phyloP scores from a whole-genome alignment of 805 yeast species.

The Ogataea pini region DNA sequence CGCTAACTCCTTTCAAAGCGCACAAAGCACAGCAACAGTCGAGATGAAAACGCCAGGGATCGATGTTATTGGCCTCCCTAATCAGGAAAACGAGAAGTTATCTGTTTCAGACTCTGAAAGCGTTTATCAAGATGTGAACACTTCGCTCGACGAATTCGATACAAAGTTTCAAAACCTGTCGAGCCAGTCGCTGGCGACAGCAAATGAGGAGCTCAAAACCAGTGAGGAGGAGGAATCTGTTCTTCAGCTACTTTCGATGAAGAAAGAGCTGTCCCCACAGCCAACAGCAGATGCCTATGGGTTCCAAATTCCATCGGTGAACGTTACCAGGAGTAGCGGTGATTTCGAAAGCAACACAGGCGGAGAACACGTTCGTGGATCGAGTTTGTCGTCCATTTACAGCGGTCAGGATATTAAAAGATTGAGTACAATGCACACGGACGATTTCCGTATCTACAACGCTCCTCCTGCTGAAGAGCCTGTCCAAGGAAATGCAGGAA shows the following conservation, averaged over 20 bases:
- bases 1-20: neutral
- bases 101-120: constrained; percentile 13
- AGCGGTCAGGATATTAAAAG: constrained; percentile 23
- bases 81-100: neutral
- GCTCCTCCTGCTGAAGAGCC: constrained; percentile 6
- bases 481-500: constrained; percentile 13
- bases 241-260: constrained; percentile 30
- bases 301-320: constrained; percentile 12
- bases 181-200: neutral
- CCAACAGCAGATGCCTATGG: constrained; percentile 6
- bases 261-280: constrained; percentile 26
- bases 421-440: constrained; percentile 34
- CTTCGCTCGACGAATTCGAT: constrained; percentile 31
- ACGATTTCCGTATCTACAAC: constrained; percentile 34
- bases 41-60: neutral
- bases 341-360: neutral
- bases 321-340: constrained; percentile 5
- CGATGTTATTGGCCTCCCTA: neutral
- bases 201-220: constrained; percentile 9
- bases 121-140: constrained; percentile 22
- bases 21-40: neutral
- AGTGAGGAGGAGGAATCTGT: constrained; percentile 27
- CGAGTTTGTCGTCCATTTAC: constrained; percentile 18
- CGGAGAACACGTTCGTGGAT: neutral
- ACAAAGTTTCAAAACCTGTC: constrained; percentile 20